phyloP scores from a whole-genome alignment of 2,329 filamentous ascomycete genomes.

The Neofusicoccum sp. region DNA sequence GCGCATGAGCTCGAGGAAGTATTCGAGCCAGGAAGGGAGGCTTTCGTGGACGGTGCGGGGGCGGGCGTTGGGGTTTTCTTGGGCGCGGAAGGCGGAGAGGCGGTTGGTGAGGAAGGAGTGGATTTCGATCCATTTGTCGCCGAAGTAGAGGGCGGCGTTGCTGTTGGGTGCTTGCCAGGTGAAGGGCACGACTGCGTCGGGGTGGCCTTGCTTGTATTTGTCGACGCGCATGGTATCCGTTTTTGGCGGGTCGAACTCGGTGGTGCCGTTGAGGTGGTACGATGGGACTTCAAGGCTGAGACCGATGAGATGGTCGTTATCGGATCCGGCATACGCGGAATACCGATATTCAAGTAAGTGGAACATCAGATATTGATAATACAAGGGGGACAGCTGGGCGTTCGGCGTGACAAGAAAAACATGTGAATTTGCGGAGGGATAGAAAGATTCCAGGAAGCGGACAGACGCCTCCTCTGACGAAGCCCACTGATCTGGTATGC shows the following conservation, averaged over 20 bases:
- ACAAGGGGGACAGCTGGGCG: slow-evolving; percentile 74
- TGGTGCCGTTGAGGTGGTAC: slow-evolving; percentile 60
- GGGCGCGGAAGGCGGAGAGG: slow-evolving; percentile 41
- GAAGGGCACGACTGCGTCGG: slow-evolving; percentile 57
- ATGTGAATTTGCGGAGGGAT: slow-evolving; percentile 68
- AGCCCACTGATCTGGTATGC: slow-evolving; percentile 61
- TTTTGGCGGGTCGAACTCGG: slow-evolving; percentile 52
- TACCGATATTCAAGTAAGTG: slow-evolving; percentile 74
- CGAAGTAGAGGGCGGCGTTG: slow-evolving; percentile 78
- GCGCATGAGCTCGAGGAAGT: slow-evolving; percentile 72
- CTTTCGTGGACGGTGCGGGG: slow-evolving; percentile 58
- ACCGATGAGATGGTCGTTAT: slow-evolving; percentile 64
- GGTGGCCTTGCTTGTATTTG: slow-evolving; percentile 27
- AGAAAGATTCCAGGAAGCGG: slow-evolving; percentile 83
- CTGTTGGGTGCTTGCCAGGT: slow-evolving; percentile 83
- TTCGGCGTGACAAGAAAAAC: slow-evolving; percentile 83
- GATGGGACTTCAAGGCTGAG: slow-evolving; percentile 76
- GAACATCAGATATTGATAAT: slow-evolving; percentile 84
- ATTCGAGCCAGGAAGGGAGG: slow-evolving; percentile 75
- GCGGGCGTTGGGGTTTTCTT: slow-evolving; percentile 26
- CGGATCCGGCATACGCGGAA: slow-evolving; percentile 49
- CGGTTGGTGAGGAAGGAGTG: slow-evolving; percentile 73
- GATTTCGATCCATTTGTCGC: slow-evolving; percentile 82
- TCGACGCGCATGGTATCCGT: slow-evolving; percentile 37
- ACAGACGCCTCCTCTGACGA: slow-evolving; percentile 69